Conservation (phyloP, 352 stramenopile genomes). For the Pythium chondricola region DNA sequence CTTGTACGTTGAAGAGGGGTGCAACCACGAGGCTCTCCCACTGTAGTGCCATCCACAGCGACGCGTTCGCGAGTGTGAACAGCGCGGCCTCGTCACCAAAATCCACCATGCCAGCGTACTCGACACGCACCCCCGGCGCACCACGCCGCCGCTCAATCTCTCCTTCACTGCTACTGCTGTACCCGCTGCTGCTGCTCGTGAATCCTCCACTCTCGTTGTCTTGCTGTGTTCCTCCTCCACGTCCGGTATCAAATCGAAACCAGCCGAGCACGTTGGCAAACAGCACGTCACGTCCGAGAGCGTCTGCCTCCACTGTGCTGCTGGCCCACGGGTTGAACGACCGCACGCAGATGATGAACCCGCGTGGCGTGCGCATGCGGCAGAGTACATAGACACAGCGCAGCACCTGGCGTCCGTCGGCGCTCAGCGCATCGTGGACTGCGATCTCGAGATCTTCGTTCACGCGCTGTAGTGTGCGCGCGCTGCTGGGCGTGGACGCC, state of each 20-base stretch:
- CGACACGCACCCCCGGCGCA: slow-evolving; percentile 28
- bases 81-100: slow-evolving; percentile 44
- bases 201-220: background rate
- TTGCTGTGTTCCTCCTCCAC: background rate
- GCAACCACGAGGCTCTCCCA: slow-evolving; percentile 62
- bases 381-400: slow-evolving; percentile 69
- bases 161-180: slow-evolving; percentile 14
- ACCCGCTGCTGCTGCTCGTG: slow-evolving; percentile 4
- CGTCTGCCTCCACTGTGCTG: slow-evolving; percentile 8
- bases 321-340: slow-evolving; percentile 36
- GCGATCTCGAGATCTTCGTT: slow-evolving; percentile 66
- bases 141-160: slow-evolving; percentile 14
- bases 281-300: slow-evolving; percentile 9
- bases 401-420: slow-evolving; percentile 35
- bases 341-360: slow-evolving; percentile 61
- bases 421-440: slow-evolving; percentile 42
- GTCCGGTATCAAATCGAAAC: slow-evolving; percentile 19
- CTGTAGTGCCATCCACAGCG: slow-evolving; percentile 51
- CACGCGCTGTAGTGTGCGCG: slow-evolving; percentile 52
- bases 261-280: slow-evolving; percentile 20
- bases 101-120: slow-evolving; percentile 58
- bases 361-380: slow-evolving; percentile 55
- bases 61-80: slow-evolving; percentile 46
- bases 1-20: slow-evolving; percentile 39
- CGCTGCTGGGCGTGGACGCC: slow-evolving; percentile 30